Evolutionary conservation across 2,329 filamentous ascomycete genomes (phyloP).

Genomic region (Diaporthe batatas): DNA sequence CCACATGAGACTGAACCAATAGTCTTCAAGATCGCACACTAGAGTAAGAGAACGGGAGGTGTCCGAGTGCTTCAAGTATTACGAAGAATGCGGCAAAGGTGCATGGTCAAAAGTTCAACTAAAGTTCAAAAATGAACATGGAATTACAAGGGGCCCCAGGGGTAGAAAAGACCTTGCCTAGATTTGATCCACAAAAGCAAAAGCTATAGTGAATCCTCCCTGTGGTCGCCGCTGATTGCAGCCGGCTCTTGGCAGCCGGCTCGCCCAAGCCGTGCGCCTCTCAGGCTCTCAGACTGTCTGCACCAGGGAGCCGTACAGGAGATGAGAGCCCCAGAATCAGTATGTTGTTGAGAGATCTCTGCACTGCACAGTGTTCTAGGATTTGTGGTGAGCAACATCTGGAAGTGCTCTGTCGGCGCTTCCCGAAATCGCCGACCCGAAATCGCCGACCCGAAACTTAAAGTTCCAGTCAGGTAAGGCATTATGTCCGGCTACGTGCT

Average conservation of each 20-base stretch:
- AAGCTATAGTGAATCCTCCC: background rate
- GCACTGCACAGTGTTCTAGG: background rate
- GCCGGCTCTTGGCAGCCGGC: background rate
- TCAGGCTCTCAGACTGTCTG: background rate
- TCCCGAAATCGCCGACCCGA: conserved; percentile 12
- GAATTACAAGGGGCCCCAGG: too few relatives aligned
- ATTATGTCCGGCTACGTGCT: background rate
- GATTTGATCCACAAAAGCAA: background rate
- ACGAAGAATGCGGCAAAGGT: background rate
- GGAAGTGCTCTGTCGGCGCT: conserved; percentile 8
- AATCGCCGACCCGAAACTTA: conserved; percentile 1
- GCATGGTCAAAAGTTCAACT: background rate
- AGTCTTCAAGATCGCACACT: too few relatives aligned
- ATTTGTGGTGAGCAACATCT: background rate
- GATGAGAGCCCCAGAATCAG: background rate
- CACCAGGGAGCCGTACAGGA: background rate
- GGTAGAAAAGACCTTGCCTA: background rate
- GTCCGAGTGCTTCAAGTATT: too few relatives aligned
- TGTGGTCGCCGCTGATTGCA: background rate
- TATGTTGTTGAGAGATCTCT: too few relatives aligned
- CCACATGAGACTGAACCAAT: too few relatives aligned
- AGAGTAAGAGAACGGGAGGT: too few relatives aligned
- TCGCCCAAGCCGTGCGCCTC: background rate
- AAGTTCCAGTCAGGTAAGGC: background rate
- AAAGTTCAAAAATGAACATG: background rate